Conservation (phyloP, 352 stramenopile species). For the Globisporangium echinulatum region DNA sequence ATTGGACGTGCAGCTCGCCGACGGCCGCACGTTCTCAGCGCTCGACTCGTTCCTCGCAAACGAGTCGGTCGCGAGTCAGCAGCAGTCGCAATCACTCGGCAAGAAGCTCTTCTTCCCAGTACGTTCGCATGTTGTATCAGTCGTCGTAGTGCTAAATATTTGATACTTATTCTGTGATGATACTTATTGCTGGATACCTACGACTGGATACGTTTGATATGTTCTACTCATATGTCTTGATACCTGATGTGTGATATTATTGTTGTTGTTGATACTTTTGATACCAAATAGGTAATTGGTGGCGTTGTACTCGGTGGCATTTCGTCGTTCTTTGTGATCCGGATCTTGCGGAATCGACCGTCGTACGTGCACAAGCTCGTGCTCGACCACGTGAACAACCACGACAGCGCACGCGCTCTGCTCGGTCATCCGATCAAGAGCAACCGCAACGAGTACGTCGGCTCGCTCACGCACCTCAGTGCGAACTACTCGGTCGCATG, state of each 20-base stretch:
- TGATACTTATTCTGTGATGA: too few species aligned
- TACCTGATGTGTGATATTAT: background rate
- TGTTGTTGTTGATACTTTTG: background rate
- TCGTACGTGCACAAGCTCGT: conserved; percentile 81
- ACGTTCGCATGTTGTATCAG: background rate
- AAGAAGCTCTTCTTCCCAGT: conserved; percentile 68
- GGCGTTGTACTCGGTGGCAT: conserved; percentile 62
- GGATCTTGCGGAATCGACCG: conserved; percentile 66
- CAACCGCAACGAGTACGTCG: conserved; percentile 61
- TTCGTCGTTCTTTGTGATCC: conserved; percentile 64
- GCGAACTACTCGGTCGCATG: conserved; percentile 74
- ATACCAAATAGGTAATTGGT: conserved; percentile 20
- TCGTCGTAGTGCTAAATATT: too few species aligned
- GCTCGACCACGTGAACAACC: conserved; percentile 72
- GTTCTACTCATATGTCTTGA: background rate
- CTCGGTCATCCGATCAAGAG: conserved; percentile 70
- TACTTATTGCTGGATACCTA: too few species aligned
- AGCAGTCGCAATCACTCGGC: conserved; percentile 53
- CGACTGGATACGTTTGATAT: background rate
- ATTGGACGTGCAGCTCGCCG: conserved; percentile 35
- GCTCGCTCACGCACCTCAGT: conserved; percentile 41
- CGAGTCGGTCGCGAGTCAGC: conserved; percentile 40
- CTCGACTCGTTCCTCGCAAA: conserved; percentile 54
- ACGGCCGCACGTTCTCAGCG: conserved; percentile 52
- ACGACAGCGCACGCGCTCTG: conserved; percentile 42